These are phyloP conservation scores for Aspergillus sp. DNA, from an alignment of 2,329 filamentous ascomycete genomes.

Conservation along the genomic window DNA sequence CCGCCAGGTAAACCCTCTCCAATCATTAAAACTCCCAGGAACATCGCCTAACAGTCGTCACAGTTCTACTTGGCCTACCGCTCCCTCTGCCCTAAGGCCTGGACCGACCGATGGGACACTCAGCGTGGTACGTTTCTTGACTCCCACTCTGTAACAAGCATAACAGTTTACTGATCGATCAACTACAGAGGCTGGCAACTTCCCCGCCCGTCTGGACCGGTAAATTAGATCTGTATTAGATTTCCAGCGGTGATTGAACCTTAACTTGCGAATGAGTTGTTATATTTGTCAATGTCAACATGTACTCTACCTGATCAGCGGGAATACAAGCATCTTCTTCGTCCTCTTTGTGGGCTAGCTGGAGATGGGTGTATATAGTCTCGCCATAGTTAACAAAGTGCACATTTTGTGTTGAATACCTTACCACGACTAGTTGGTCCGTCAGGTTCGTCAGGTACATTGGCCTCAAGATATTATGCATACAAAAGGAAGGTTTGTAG, in stretches of 20 bases:
- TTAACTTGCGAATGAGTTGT: constrained; percentile 26
- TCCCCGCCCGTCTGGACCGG: constrained; percentile 56
- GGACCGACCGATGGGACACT: constrained; percentile 94
- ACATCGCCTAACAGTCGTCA: neutral
- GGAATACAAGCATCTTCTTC: constrained; percentile 29
- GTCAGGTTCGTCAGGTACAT: neutral
- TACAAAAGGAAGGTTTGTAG: neutral
- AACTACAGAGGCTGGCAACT: constrained; percentile 58
- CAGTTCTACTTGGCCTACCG: constrained; percentile 97
- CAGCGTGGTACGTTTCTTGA: constrained; percentile 75
- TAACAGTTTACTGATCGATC: constrained; percentile 19
- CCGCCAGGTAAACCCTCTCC: constrained; percentile 72
- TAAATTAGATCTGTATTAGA: constrained; percentile 44
- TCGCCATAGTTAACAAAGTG: constrained; percentile 29
- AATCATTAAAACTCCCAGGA: neutral
- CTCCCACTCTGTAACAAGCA: constrained; percentile 4
- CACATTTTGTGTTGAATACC: constrained; percentile 11
- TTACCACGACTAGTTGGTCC: neutral
- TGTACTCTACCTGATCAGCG: constrained; percentile 45
- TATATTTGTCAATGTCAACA: constrained; percentile 41
- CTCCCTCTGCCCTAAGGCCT: constrained; percentile 94
- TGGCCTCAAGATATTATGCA: neutral
- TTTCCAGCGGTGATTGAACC: constrained; percentile 32
- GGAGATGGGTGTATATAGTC: constrained; percentile 39
- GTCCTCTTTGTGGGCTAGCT: constrained; percentile 26